phyloP scores from a whole-genome alignment of 495 filamentous ascomycete species.

The Pseudotulostoma volvatum region DNA sequence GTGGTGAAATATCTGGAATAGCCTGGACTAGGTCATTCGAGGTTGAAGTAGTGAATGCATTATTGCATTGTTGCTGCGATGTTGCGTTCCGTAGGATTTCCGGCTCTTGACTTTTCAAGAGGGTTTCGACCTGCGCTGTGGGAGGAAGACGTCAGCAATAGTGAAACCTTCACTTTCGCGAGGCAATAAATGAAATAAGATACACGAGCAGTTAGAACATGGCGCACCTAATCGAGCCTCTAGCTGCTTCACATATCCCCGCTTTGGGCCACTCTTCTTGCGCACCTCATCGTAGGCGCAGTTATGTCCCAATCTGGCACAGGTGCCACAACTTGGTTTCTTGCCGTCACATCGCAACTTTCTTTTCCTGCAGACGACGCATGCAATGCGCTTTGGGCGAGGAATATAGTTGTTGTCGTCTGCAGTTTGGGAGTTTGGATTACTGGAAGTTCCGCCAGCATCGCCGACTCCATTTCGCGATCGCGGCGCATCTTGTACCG shows the following conservation, averaged over 20 bases:
- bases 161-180: too few relatives aligned
- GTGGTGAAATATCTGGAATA: slow-evolving; percentile 10
- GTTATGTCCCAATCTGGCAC: slow-evolving; percentile 70
- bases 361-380: slow-evolving; percentile 83
- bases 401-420: slow-evolving; percentile 48
- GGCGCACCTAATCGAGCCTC: slow-evolving; percentile 77
- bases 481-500: slow-evolving; percentile 14
- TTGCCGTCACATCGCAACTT: slow-evolving; percentile 67
- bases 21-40: slow-evolving; percentile 11
- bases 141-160: neutral
- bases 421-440: slow-evolving; percentile 9
- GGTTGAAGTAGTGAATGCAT: slow-evolving; percentile 5
- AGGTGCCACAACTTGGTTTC: slow-evolving; percentile 81
- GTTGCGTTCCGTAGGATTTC: slow-evolving; percentile 8
- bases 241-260: slow-evolving; percentile 94
- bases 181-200: too few relatives aligned
- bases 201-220: too few relatives aligned
- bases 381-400: slow-evolving; percentile 88
- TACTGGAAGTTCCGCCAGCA: slow-evolving; percentile 16
- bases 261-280: slow-evolving; percentile 94
- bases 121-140: slow-evolving; percentile 83
- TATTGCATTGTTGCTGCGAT: neutral
- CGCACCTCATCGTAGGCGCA: slow-evolving; percentile 93
- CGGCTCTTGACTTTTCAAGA: slow-evolving; percentile 51
- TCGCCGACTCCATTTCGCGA: slow-evolving; percentile 13